phyloP scores from a whole-genome alignment of 495 filamentous ascomycete genomes.

The Podospora pseudopauciseta region DNA sequence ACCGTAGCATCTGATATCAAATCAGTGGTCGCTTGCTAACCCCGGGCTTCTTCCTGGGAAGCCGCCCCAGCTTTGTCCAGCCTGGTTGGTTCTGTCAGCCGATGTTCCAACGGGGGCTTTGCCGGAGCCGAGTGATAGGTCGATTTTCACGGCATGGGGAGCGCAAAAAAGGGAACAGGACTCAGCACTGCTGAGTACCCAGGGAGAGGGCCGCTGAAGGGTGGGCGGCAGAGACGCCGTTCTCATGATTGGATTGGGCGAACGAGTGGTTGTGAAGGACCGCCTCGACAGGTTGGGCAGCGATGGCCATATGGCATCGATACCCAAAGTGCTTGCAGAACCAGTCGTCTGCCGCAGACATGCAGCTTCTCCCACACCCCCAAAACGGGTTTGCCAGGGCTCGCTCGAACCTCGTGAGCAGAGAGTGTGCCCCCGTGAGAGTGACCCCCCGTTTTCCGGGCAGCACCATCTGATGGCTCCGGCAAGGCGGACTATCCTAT shows the following conservation, averaged over 20 bases:
- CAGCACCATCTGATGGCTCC: slow-evolving; percentile 18
- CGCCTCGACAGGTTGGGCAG: slow-evolving; percentile 38
- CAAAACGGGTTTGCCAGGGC: slow-evolving; percentile 26
- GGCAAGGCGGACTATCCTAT: slow-evolving; percentile 15
- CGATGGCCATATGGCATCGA: slow-evolving; percentile 33
- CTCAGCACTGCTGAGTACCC: slow-evolving; percentile 12
- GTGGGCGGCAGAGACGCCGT: slow-evolving; percentile 13
- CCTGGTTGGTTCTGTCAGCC: slow-evolving; percentile 1
- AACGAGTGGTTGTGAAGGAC: slow-evolving; percentile 32
- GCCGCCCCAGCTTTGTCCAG: slow-evolving; percentile 16
- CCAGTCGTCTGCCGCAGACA: slow-evolving; percentile 31
- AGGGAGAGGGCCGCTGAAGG: slow-evolving; percentile 12
- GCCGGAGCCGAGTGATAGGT: slow-evolving; percentile 6
- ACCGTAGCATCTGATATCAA: slow-evolving; percentile 31
- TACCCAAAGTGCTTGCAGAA: slow-evolving; percentile 32
- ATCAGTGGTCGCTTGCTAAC: slow-evolving; percentile 27
- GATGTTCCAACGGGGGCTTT: slow-evolving; percentile 21
- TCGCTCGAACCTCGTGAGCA: slow-evolving; percentile 27
- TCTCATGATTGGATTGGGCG: slow-evolving; percentile 28
- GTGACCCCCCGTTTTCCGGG: slow-evolving; percentile 17
- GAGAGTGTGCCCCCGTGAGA: slow-evolving; percentile 18
- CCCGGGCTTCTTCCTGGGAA: slow-evolving; percentile 12
- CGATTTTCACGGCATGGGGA: not conserved
- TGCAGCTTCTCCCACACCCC: slow-evolving; percentile 30
- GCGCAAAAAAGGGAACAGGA: slow-evolving; percentile 12